Evolutionary conservation across 805 yeast species (phyloP).

Genomic region (Tetrapisispora fleetii): DNA sequence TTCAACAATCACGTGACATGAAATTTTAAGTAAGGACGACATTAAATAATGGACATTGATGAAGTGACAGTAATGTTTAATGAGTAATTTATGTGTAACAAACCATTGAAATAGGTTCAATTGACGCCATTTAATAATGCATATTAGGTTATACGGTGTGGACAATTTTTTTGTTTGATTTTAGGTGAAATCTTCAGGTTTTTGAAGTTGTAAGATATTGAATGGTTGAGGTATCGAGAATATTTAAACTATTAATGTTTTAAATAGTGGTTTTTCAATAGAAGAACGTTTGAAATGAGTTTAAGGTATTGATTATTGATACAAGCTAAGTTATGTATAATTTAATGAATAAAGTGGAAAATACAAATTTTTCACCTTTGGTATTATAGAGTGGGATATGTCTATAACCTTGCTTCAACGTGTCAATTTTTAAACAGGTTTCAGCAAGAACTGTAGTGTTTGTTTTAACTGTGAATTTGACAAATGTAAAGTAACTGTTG

Average conservation of each 20-base stretch:
- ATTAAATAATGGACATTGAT: too few species aligned
- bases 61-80: not conserved
- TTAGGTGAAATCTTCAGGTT: too few species aligned
- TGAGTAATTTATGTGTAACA: too few species aligned
- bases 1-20: not conserved
- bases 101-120: too few species aligned
- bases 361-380: conserved; percentile 69
- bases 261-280: too few species aligned
- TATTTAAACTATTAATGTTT: too few species aligned
- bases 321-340: not conserved
- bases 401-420: conserved; percentile 69
- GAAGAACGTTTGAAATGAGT: too few species aligned
- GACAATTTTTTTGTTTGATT: too few species aligned
- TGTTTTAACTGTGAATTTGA: conserved; percentile 43
- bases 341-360: conserved; percentile 44
- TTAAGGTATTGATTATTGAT: not conserved
- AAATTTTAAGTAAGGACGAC: not conserved
- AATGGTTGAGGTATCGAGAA: too few species aligned
- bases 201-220: too few species aligned
- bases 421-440: conserved; percentile 48
- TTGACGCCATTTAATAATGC: too few species aligned
- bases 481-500: conserved; percentile 40
- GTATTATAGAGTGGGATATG: conserved; percentile 68
- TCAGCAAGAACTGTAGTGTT: conserved; percentile 43
- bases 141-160: too few species aligned